Conservation (phyloP, 352 stramenopile species). For the Bremia lactucae region DNA sequence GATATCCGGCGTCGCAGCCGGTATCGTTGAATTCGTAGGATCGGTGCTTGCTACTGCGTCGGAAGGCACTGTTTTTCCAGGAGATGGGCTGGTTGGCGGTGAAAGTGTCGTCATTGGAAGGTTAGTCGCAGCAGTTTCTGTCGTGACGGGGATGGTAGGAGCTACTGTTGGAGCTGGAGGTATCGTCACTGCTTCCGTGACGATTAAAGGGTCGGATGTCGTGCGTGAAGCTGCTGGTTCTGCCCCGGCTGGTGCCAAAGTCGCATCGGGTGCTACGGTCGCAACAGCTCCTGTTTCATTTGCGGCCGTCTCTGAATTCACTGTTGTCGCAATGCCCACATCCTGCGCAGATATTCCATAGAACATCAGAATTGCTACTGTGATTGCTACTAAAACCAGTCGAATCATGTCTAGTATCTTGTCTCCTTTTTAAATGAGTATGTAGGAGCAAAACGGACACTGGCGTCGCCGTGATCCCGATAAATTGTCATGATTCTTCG, state of each 20-base stretch:
- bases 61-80: neutral
- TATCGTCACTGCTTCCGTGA: slow-evolving; percentile 2
- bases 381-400: slow-evolving; percentile 4
- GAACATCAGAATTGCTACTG: slow-evolving; percentile 3
- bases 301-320: slow-evolving; percentile 4
- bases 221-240: neutral
- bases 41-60: neutral
- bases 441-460: slow-evolving; percentile 5
- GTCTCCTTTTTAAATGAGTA: neutral
- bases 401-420: slow-evolving; percentile 13
- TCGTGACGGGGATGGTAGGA: neutral
- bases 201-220: slow-evolving; percentile 3
- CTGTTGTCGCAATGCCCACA: neutral
- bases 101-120: neutral
- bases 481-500: too few species aligned
- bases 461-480: neutral
- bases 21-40: slow-evolving; percentile 1
- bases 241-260: slow-evolving; percentile 2
- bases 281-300: neutral
- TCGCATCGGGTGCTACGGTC: neutral
- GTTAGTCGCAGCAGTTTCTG: slow-evolving; percentile 2
- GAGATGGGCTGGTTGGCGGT: slow-evolving; percentile 1
- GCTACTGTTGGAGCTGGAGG: slow-evolving; percentile 8
- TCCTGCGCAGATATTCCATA: slow-evolving; percentile 11
- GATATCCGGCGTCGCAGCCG: slow-evolving; percentile 1